A percentile compares a stretch with the other conserved stretches of the same genome.
Evolutionary conservation across 2,329 filamentous ascomycete genomes (phyloP).

Genomic region (Colletotrichum godetiae): DNA sequence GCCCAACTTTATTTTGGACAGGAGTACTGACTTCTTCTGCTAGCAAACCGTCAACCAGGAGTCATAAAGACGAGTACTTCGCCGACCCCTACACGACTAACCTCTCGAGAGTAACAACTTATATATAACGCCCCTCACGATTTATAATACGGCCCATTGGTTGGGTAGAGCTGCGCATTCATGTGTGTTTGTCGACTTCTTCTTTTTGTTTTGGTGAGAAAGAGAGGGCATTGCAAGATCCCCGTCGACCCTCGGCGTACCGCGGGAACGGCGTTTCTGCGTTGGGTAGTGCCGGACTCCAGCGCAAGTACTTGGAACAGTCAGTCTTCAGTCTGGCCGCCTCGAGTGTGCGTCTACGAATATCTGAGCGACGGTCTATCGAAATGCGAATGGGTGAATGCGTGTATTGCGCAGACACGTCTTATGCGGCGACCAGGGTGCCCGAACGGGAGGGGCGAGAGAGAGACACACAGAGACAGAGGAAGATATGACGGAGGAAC

Average conservation of each 20-base stretch:
- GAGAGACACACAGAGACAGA: background rate
- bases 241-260: background rate
- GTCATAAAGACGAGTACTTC: constrained; percentile 15
- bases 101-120: background rate
- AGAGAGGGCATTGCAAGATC: background rate
- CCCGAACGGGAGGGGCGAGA: background rate
- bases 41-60: constrained; percentile 43
- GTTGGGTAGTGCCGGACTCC: background rate
- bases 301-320: background rate
- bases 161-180: constrained; percentile 34
- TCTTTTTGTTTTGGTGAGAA: constrained; percentile 9
- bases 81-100: constrained; percentile 19
- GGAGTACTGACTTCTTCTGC: constrained; percentile 11
- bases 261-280: constrained; percentile 19
- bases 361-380: background rate
- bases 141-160: constrained; percentile 25
- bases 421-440: constrained; percentile 16
- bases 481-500: background rate
- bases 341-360: background rate
- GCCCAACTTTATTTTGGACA: too few relatives aligned
- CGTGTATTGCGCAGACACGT: constrained; percentile 1
- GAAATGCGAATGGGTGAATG: background rate
- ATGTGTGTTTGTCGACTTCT: constrained; percentile 23
- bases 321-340: background rate
- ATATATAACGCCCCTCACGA: constrained; percentile 32